Evolutionary conservation across 129 eudicot species (phyloP).

Genomic region (Centrapalus pauciflorus): DNA sequence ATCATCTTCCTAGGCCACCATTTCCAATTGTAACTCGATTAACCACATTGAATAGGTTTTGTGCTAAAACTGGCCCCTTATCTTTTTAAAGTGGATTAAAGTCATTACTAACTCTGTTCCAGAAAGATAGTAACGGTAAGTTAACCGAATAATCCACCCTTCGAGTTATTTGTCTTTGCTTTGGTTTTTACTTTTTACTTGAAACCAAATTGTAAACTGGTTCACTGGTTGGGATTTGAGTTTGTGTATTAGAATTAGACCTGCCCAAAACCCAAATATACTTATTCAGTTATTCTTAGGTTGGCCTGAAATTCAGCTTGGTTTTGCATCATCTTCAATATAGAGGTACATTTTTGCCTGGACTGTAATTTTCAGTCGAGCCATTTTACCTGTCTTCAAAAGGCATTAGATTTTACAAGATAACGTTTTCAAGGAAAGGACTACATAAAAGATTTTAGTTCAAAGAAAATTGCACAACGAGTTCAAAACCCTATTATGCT

Average conservation of each 20-base stretch:
- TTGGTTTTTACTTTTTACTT: no score
- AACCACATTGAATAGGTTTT: neutral
- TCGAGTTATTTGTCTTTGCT: no score
- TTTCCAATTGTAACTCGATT: neutral
- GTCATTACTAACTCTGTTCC: neutral
- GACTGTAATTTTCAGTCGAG: neutral
- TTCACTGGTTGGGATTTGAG: no score
- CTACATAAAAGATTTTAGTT: neutral
- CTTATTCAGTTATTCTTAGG: no score
- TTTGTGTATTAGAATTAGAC: no score
- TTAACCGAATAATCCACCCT: no score
- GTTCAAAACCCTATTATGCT: neutral
- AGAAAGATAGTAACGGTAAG: no score
- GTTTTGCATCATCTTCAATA: neutral
- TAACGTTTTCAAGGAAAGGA: neutral
- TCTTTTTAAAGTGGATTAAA: neutral
- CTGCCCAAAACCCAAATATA: no score
- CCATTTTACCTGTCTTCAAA: neutral
- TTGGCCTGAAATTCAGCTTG: no score
- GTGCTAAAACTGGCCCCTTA: neutral
- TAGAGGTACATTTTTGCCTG: neutral
- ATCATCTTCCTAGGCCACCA: neutral
- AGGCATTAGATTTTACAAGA: neutral
- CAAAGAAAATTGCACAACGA: neutral
- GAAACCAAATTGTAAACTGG: no score